A percentile compares a stretch with the other conserved stretches of the same genome.
phyloP scores from a whole-genome alignment of 1,139 yeast genomes.

The Blastobotrys serpentis region DNA sequence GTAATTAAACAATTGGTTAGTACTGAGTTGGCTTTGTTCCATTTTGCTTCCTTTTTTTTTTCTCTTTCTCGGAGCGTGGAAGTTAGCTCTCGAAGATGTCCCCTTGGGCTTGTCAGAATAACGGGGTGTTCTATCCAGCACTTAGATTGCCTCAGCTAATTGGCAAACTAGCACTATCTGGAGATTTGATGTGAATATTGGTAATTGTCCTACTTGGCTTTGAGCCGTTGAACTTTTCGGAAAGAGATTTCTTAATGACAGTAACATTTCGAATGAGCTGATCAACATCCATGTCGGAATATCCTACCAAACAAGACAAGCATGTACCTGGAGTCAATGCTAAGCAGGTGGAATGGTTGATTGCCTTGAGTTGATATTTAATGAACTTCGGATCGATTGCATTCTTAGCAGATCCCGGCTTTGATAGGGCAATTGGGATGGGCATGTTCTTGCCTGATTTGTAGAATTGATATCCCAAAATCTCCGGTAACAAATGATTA shows the following conservation, averaged over 20 bases:
- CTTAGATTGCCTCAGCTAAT: no score
- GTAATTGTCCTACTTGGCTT: constrained; percentile 15
- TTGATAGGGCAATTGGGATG: constrained; percentile 26
- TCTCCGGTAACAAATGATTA: constrained; percentile 25
- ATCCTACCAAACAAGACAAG: constrained; percentile 30
- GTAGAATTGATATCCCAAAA: constrained; percentile 29
- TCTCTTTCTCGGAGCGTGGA: no score
- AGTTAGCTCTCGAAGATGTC: no score
- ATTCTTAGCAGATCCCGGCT: constrained; percentile 19
- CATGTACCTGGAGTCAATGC: constrained; percentile 30
- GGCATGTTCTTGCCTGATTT: constrained; percentile 31
- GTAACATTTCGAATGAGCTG: constrained; percentile 29
- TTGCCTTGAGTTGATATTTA: constrained; percentile 27
- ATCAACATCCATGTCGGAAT: constrained; percentile 22
- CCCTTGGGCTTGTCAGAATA: no score
- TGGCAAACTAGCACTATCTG: constrained; percentile 30
- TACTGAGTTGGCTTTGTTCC: no score
- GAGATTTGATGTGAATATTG: constrained; percentile 27
- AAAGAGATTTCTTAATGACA: constrained; percentile 23
- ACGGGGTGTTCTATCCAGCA: no score
- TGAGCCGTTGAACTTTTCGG: constrained; percentile 15
- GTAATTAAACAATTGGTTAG: no score
- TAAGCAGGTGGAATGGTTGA: constrained; percentile 28
- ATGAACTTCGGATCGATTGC: constrained; percentile 28
- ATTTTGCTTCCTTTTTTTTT: no score